Evolutionary conservation across 306 rosid genomes (phyloP).

Genomic region (Fagus sylvatica): DNA sequence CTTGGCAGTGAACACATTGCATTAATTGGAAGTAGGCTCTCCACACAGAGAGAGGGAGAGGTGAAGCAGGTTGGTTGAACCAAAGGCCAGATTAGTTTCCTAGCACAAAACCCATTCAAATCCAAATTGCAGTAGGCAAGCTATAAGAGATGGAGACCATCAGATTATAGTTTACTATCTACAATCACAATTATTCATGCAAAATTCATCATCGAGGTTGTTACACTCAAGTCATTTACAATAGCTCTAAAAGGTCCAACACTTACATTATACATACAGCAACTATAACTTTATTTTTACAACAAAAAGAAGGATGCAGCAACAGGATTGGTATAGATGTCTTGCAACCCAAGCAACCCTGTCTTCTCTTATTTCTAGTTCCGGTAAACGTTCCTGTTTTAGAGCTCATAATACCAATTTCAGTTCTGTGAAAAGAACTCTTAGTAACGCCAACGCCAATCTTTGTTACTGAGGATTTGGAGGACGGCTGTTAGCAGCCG

Average conservation of each 20-base stretch:
- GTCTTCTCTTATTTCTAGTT: slow-evolving; percentile 17
- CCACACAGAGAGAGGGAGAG: too few species aligned
- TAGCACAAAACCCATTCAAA: too few species aligned
- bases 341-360: background rate
- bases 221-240: background rate
- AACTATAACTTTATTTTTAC: background rate
- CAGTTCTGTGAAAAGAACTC: background rate
- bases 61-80: too few species aligned
- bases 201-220: background rate
- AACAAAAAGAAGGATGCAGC: slow-evolving; percentile 12
- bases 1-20: too few species aligned
- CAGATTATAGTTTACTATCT: too few species aligned
- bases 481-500: slow-evolving; percentile 82
- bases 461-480: slow-evolving; percentile 79
- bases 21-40: too few species aligned
- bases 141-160: too few species aligned
- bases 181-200: background rate
- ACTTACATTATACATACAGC: background rate
- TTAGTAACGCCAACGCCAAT: background rate
- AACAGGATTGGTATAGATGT: background rate
- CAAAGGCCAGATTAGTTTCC: too few species aligned
- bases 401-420: background rate
- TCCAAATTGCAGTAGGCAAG: too few species aligned
- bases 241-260: background rate
- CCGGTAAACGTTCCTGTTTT: background rate